These are phyloP conservation scores for Secale cereale DNA, from an alignment of 176 grass and related monocot species.

Conservation along the genomic window DNA sequence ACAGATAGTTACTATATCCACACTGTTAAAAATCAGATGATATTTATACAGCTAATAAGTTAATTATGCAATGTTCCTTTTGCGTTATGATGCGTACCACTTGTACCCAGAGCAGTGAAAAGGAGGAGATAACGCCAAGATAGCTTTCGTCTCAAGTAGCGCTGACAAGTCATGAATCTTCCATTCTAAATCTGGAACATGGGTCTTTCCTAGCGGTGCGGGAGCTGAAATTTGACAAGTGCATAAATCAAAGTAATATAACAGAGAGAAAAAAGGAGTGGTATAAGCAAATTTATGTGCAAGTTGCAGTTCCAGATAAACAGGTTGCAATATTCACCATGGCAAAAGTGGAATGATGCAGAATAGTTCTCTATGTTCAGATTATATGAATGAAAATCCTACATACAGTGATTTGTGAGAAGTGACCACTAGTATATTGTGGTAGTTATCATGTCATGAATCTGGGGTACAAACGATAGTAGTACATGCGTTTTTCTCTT, in stretches of 20 bases:
- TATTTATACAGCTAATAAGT: neutral
- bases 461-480: neutral
- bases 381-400: neutral
- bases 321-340: neutral
- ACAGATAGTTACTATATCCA: neutral
- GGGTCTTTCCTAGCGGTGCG: neutral
- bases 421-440: neutral
- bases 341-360: neutral
- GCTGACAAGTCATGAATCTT: slow-evolving; percentile 34
- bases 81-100: neutral
- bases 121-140: neutral
- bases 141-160: slow-evolving; percentile 3
- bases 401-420: neutral
- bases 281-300: neutral
- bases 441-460: too few relatives aligned
- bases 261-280: neutral
- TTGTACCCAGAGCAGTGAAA: slow-evolving; percentile 2
- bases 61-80: neutral
- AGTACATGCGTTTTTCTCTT: neutral
- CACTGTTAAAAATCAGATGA: neutral
- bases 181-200: slow-evolving; percentile 18
- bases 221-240: neutral
- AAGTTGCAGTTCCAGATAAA: neutral
- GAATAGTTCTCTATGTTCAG: neutral
- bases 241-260: neutral